These are phyloP conservation scores for Naganishia liquefaciens DNA, from an alignment of 1,284 basidiomycete genomes.

Conservation along the genomic window DNA sequence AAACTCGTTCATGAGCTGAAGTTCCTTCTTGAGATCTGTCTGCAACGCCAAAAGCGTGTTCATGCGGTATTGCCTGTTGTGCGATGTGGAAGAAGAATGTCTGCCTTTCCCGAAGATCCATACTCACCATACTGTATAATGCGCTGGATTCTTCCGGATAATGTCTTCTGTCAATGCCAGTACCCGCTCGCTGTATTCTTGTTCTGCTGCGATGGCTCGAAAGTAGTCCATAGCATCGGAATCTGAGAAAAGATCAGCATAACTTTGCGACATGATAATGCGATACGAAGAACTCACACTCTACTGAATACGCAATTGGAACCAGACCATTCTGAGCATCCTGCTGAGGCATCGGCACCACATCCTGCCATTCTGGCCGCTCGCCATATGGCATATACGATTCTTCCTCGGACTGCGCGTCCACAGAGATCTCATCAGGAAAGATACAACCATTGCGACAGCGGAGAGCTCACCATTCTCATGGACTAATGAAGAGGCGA, in stretches of 20 bases:
- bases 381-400: slow-evolving; percentile 61
- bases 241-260: slow-evolving; percentile 59
- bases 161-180: slow-evolving; percentile 81
- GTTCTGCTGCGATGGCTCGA: slow-evolving; percentile 71
- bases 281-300: slow-evolving; percentile 65
- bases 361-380: slow-evolving; percentile 73
- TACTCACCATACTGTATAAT: slow-evolving; percentile 86
- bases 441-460: no score
- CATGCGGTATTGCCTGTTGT: slow-evolving; percentile 83
- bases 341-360: slow-evolving; percentile 76
- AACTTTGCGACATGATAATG: neutral
- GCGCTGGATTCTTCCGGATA: slow-evolving; percentile 84
- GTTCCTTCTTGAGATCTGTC: slow-evolving; percentile 69
- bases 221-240: slow-evolving; percentile 90
- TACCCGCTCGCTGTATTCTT: slow-evolving; percentile 75
- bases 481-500: no score
- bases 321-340: slow-evolving; percentile 74
- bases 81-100: neutral
- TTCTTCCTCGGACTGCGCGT: slow-evolving; percentile 10
- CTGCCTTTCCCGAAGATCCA: no score
- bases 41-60: slow-evolving; percentile 71
- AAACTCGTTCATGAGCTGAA: slow-evolving; percentile 78
- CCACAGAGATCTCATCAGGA: no score
- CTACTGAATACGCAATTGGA: slow-evolving; percentile 80
- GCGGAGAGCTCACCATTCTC: neutral